Percentiles rank a stretch among this genome's conserved stretches.
phyloP scores from a whole-genome alignment of 306 rosid species.

The Inga oerstediana region DNA sequence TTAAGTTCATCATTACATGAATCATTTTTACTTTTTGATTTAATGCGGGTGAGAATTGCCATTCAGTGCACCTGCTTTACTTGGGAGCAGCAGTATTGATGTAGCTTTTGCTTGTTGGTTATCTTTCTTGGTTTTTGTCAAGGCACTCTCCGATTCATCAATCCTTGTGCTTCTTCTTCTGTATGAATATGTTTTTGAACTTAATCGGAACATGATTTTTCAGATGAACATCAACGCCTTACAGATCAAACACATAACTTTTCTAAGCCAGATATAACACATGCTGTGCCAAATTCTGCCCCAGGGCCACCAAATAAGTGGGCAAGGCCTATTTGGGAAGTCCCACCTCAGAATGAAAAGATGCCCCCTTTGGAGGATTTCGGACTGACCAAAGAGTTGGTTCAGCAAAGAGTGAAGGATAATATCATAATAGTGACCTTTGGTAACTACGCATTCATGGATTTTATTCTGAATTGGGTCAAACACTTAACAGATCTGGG shows the following conservation, averaged over 20 bases:
- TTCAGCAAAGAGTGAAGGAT: conserved; percentile 79
- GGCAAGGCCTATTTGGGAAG: conserved; percentile 55
- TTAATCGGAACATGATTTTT: conserved; percentile 30
- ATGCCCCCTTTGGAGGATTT: conserved; percentile 73
- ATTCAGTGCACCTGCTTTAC: conserved; percentile 17
- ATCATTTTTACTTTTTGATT: background rate
- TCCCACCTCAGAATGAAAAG: conserved; percentile 50
- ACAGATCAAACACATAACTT: conserved; percentile 42
- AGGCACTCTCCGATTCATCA: conserved; percentile 25
- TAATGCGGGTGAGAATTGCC: background rate
- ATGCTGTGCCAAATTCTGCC: conserved; percentile 32
- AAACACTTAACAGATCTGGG: conserved; percentile 78
- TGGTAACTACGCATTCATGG: conserved; percentile 99
- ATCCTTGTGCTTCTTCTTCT: conserved; percentile 4
- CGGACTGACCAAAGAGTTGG: conserved; percentile 66
- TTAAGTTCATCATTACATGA: conserved; percentile 6
- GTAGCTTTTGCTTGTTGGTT: background rate
- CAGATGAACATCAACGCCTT: conserved; percentile 46
- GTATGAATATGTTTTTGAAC: conserved; percentile 15
- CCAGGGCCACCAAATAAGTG: conserved; percentile 33
- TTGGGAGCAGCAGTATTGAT: background rate
- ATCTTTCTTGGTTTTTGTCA: conserved; percentile 8
- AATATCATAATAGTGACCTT: conserved; percentile 82
- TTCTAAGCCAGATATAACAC: conserved; percentile 40
- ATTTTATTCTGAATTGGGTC: conserved; percentile 91